Conservation (phyloP, 2,329 filamentous ascomycete genomes). For the Orbilia brochopaga region DNA sequence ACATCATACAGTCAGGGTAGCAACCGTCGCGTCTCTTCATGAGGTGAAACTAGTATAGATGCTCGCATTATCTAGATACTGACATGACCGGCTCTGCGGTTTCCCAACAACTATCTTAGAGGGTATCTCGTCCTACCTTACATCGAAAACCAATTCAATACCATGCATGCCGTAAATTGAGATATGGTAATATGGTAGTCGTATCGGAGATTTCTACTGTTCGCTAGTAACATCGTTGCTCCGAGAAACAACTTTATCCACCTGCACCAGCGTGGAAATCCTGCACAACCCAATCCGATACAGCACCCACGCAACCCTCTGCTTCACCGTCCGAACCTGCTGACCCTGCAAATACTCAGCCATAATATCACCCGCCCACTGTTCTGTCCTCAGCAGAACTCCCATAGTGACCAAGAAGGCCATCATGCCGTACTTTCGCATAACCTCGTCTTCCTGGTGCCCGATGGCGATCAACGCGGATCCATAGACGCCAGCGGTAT, state of each 20-base stretch:
- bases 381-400: slow-evolving; percentile 21
- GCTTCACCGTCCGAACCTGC: slow-evolving; percentile 4
- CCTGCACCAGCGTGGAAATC: slow-evolving; percentile 13
- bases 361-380: slow-evolving; percentile 24
- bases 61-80: no score
- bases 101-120: no score
- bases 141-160: slow-evolving; percentile 1
- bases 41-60: no score
- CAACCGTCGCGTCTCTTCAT: no score
- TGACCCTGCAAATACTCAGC: slow-evolving; percentile 17
- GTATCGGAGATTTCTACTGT: no score
- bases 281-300: slow-evolving; percentile 29
- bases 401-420: slow-evolving; percentile 24
- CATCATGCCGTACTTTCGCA: slow-evolving; percentile 20
- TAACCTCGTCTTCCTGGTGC: slow-evolving; percentile 27
- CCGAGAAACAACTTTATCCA: slow-evolving; percentile 21
- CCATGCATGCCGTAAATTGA: neutral
- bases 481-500: slow-evolving; percentile 30
- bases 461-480: slow-evolving; percentile 27
- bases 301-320: slow-evolving; percentile 19
- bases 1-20: no score
- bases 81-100: no score
- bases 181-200: no score
- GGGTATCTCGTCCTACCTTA: no score
- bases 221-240: neutral